These are phyloP conservation scores for Fusarium tupiense DNA, from an alignment of 2,329 filamentous ascomycete species.

Conservation along the genomic window DNA sequence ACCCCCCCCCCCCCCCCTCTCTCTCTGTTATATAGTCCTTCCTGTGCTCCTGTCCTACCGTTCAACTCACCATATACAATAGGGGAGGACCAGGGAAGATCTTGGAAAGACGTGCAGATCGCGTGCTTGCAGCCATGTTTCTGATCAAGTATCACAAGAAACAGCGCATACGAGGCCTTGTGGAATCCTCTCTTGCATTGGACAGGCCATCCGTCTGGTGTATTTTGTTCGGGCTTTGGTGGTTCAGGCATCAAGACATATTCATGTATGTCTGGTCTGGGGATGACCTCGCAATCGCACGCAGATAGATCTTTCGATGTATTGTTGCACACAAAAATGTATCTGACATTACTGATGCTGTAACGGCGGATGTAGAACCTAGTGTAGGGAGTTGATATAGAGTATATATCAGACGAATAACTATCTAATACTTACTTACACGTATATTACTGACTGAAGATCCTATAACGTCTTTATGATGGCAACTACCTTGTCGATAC, in stretches of 20 bases:
- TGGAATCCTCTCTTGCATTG: not conserved
- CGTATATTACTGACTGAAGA: too few relatives aligned
- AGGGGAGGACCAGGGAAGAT: conserved; percentile 30
- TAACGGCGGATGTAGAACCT: not conserved
- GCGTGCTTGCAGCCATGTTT: conserved; percentile 46
- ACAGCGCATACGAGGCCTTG: conserved; percentile 39
- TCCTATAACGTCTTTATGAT: not conserved
- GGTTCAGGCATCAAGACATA: conserved; percentile 39
- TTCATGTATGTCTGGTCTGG: conserved; percentile 1
- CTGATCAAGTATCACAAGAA: conserved; percentile 43
- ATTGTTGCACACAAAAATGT: not conserved
- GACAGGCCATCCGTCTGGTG: not conserved
- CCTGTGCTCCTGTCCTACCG: conserved; percentile 6
- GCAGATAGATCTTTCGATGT: conserved; percentile 3
- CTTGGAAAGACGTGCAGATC: conserved; percentile 41
- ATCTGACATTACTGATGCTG: not conserved
- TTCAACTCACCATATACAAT: not conserved
- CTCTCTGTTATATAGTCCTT: not conserved
- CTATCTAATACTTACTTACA: not conserved
- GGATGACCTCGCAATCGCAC: conserved; percentile 15
- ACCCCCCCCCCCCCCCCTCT: not conserved
- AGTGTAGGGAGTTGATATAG: not conserved
- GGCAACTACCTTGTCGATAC: not conserved
- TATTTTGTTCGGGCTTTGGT: conserved; percentile 14
- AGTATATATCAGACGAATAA: not conserved